These are phyloP conservation scores for Coniochaeta prunicola DNA, from an alignment of 2,329 filamentous ascomycete genomes.

Conservation along the genomic window DNA sequence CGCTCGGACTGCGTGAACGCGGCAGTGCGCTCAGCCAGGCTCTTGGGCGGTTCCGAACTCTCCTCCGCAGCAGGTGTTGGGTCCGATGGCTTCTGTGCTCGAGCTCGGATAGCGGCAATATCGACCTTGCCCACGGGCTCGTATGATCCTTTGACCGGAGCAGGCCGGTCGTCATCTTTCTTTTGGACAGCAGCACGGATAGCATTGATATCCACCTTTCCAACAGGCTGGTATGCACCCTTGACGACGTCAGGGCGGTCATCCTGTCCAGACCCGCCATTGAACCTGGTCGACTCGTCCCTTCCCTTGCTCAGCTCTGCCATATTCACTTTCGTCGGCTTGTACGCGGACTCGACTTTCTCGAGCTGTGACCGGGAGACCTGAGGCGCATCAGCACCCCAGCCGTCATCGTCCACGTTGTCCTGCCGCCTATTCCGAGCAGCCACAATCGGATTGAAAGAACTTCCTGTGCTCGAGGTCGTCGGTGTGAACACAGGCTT, in stretches of 20 bases:
- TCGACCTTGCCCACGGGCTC: constrained; percentile 95
- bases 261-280: constrained; percentile 34
- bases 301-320: constrained; percentile 72
- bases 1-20: constrained; percentile 73
- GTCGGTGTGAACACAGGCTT: constrained; percentile 92
- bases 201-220: constrained; percentile 94
- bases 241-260: constrained; percentile 61
- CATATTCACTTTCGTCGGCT: constrained; percentile 93
- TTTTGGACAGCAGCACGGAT: constrained; percentile 70
- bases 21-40: constrained; percentile 67
- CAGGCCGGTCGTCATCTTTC: constrained; percentile 69
- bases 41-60: constrained; percentile 38
- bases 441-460: constrained; percentile 62
- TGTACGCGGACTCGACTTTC: constrained; percentile 87
- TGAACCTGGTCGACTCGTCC: constrained; percentile 56
- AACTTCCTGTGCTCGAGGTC: constrained; percentile 33
- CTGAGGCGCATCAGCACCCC: constrained; percentile 90
- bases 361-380: constrained; percentile 81
- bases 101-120: constrained; percentile 85
- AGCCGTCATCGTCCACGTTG: constrained; percentile 75
- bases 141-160: constrained; percentile 84
- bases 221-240: constrained; percentile 86
- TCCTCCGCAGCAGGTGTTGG: constrained; percentile 12
- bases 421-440: constrained; percentile 54
- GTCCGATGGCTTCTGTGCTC: constrained; percentile 58